phyloP scores from a whole-genome alignment of 306 rosid genomes.

The Abrus precatorius region DNA sequence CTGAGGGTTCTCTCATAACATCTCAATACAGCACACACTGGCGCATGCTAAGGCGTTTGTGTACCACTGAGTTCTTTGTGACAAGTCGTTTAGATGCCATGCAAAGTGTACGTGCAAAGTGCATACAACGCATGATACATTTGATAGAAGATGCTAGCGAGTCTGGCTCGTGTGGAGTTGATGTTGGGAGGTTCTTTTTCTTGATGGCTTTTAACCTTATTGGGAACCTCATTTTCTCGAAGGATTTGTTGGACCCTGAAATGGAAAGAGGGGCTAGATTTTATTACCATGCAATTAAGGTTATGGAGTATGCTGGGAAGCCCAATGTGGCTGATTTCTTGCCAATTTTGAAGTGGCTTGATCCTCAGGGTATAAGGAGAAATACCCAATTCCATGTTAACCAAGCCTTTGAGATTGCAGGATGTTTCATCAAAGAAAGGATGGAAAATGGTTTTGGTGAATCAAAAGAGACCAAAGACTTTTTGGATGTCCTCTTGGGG shows the following conservation, averaged over 20 bases:
- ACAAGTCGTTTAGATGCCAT: slow-evolving; percentile 64
- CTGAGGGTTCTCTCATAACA: slow-evolving; percentile 74
- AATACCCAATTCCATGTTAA: slow-evolving; percentile 77
- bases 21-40: slow-evolving; percentile 83
- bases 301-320: slow-evolving; percentile 86
- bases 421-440: slow-evolving; percentile 72
- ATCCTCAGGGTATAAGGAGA: slow-evolving; percentile 81
- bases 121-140: slow-evolving; percentile 68
- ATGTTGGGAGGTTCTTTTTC: slow-evolving; percentile 72
- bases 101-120: slow-evolving; percentile 56
- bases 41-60: slow-evolving; percentile 73
- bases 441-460: slow-evolving; percentile 40
- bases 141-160: slow-evolving; percentile 47
- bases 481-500: slow-evolving; percentile 73
- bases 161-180: slow-evolving; percentile 46
- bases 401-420: slow-evolving; percentile 75
- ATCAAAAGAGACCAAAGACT: slow-evolving; percentile 58
- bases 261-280: slow-evolving; percentile 73
- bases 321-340: slow-evolving; percentile 84
- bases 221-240: slow-evolving; percentile 86
- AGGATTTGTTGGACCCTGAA: slow-evolving; percentile 70
- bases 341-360: slow-evolving; percentile 66
- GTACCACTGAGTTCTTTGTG: slow-evolving; percentile 69
- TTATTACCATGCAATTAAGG: slow-evolving; percentile 68
- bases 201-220: slow-evolving; percentile 83